Conservation (phyloP, 1,139 yeast species). For the Scheffersomyces stambukii region DNA sequence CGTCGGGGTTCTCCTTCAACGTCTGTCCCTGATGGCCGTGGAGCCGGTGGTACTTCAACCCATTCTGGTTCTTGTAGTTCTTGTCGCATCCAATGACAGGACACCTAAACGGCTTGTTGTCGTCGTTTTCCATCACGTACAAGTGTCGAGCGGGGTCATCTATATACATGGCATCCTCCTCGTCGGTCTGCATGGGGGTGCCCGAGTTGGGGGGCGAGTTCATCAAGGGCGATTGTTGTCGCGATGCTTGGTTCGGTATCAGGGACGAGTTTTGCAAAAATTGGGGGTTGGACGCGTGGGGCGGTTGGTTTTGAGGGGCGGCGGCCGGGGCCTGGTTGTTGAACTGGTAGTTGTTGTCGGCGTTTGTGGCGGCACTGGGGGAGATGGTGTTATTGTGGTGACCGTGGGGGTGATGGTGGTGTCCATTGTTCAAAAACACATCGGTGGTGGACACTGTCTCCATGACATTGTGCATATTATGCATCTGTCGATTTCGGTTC, state of each 20-base stretch:
- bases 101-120: slow-evolving; percentile 93
- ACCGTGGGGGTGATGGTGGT: slow-evolving; percentile 9
- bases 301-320: slow-evolving; percentile 13
- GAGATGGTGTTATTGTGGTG: slow-evolving; percentile 5
- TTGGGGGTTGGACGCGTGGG: slow-evolving; percentile 13
- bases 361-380: slow-evolving; percentile 10
- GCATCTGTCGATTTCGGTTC: slow-evolving; percentile 33
- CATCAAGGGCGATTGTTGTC: slow-evolving; percentile 14
- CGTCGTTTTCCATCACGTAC: slow-evolving; percentile 88
- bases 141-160: slow-evolving; percentile 94
- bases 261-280: slow-evolving; percentile 14
- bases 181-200: slow-evolving; percentile 34
- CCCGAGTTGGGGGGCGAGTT: slow-evolving; percentile 14
- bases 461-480: slow-evolving; percentile 46
- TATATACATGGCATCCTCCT: slow-evolving; percentile 58
- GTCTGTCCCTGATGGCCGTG: slow-evolving; percentile 98
- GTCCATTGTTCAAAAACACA: slow-evolving; percentile 58
- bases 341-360: slow-evolving; percentile 9
- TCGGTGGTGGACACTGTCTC: slow-evolving; percentile 88
- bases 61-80: slow-evolving; percentile 95
- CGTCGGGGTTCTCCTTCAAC: slow-evolving; percentile 85
- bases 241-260: slow-evolving; percentile 12
- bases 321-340: slow-evolving; percentile 12
- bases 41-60: slow-evolving; percentile 88
- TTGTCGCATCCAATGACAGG: slow-evolving; percentile 98